These are phyloP conservation scores for Suhomyces bokatorum DNA, from an alignment of 1,139 yeast species.

Conservation along the genomic window DNA sequence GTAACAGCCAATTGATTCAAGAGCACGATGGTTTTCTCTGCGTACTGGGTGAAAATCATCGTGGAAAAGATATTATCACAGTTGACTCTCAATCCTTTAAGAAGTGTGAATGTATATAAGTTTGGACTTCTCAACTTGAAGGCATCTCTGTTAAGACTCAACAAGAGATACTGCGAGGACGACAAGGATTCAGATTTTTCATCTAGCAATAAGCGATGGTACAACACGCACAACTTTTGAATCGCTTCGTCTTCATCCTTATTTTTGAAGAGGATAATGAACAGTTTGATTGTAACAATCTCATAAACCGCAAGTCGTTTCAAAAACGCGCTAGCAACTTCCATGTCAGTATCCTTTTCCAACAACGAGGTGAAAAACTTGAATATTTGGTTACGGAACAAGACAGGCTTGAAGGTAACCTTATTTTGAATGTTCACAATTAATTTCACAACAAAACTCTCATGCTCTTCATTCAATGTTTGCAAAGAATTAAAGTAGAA, in stretches of 20 bases:
- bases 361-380: conserved; percentile 11
- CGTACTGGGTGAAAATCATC: conserved; percentile 12
- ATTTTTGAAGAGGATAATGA: conserved; percentile 10
- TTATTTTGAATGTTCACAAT: conserved; percentile 22
- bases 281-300: conserved; percentile 19
- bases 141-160: conserved; percentile 16
- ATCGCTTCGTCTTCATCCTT: neutral
- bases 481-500: neutral
- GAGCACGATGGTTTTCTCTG: conserved; percentile 10
- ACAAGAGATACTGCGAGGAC: conserved; percentile 18
- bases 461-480: conserved; percentile 12
- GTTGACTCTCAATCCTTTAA: conserved; percentile 15
- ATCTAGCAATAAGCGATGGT: conserved; percentile 16
- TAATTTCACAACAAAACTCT: conserved; percentile 9
- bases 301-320: conserved; percentile 24
- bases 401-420: conserved; percentile 15
- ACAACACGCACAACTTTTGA: conserved; percentile 16
- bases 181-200: conserved; percentile 12
- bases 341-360: conserved; percentile 6
- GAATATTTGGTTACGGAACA: conserved; percentile 9
- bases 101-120: conserved; percentile 6
- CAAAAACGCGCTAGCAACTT: conserved; percentile 7
- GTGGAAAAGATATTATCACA: conserved; percentile 13
- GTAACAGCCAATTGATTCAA: conserved; percentile 23
- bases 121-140: conserved; percentile 9